Conservation (phyloP, 2,329 filamentous ascomycete species). For the Whalleya microplaca region DNA sequence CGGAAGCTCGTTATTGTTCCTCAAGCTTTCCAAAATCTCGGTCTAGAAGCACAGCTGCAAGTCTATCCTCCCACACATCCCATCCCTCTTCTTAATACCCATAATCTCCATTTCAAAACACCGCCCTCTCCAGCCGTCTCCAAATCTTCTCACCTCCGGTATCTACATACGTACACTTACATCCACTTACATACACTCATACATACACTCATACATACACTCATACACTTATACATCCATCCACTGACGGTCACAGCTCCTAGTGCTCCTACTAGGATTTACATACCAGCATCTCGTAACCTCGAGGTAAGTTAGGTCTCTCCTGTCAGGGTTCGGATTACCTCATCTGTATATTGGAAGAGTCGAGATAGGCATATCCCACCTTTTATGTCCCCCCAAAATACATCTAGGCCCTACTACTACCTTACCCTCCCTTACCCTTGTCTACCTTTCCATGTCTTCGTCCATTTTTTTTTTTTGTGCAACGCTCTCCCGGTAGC, state of each 20-base stretch:
- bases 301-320: slow-evolving; percentile 1
- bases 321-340: slow-evolving; percentile 21
- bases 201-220: background rate
- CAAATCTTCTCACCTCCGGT: background rate
- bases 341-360: slow-evolving; percentile 26
- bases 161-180: background rate
- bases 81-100: background rate
- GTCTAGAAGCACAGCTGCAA: background rate
- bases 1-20: background rate
- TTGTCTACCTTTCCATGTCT: slow-evolving; percentile 21
- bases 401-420: background rate
- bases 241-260: slow-evolving; percentile 2
- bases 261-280: slow-evolving; percentile 20
- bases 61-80: too few species aligned
- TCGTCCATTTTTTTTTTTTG: slow-evolving; percentile 23
- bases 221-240: background rate
- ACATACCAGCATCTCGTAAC: slow-evolving; percentile 22
- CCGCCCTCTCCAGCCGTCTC: too few species aligned
- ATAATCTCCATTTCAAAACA: background rate
- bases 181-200: background rate
- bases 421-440: slow-evolving; percentile 15
- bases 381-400: slow-evolving; percentile 20
- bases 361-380: slow-evolving; percentile 23
- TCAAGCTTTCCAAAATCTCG: background rate
- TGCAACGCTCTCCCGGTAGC: slow-evolving; percentile 15